Base-by-base conservation (phyloP, 352 stramenopile genomes). In the Phytophthora pini region DNA sequence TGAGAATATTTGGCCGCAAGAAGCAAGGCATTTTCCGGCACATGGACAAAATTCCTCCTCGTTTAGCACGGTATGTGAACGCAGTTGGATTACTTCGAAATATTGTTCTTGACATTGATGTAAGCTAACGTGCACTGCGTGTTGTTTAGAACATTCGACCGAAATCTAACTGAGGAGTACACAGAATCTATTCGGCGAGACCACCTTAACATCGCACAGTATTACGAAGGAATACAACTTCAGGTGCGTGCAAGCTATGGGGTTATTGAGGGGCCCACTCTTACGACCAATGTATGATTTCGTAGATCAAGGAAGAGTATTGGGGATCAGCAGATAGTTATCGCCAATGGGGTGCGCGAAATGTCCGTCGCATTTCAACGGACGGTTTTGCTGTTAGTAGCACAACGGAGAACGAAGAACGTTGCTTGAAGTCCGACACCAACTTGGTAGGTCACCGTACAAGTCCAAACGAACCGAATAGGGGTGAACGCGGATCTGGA, bases 251-350 rank as follows among this genome's bases (percentile, higher is more conserved):
- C 10, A 31, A n/a, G 13, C 31, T 26, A 54, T 70, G 50, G 12
- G 45, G 46, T 13, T 24, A 3, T 31, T 17, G 29, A 57, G 13
- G n/a, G 8, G 7, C 5, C 1, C 20, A 43, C 6, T 32, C 20
- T 58, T 48, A 46, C 26, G 20, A 61, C 8, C 0, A 26, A 12
- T 2, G 5, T 36, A 32, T 55, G 31, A 34, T 32, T 61, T 13
- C 34, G 26, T 50, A 82, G 68, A 40, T 83, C 44, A 61, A 60
- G 27, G 72, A 83, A 22, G 47, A 72, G 9, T 94, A 95, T 59
- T 95, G 84, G 84, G 78, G 83, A 2, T 86, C 78, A 29, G 75
- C 65, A n/a, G 74, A 80, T 20, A 87, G 76, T 55, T 80, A 87
- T 51, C 76, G 70, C 26, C 76, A 88, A 39, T 92, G 87, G 83